Conservation (phyloP, 495 filamentous ascomycete species). For the Cercophora scortea region DNA sequence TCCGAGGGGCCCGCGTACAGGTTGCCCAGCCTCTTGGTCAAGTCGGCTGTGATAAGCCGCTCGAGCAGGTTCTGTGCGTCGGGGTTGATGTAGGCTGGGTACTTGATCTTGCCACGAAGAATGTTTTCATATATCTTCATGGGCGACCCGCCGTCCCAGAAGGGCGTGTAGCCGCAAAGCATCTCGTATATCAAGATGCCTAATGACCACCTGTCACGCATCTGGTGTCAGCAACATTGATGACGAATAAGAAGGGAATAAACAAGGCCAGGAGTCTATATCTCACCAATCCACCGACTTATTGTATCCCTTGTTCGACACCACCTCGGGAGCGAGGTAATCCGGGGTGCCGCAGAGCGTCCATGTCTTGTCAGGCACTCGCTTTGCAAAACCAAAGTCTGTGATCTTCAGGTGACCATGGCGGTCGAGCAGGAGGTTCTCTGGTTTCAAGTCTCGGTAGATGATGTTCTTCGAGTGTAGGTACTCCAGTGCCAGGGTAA, state of each 20-base stretch:
- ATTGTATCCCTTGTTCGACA: slow-evolving; percentile 96
- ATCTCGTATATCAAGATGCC: slow-evolving; percentile 99
- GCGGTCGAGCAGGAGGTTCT: slow-evolving; percentile 89
- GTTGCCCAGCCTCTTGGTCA: slow-evolving; percentile 93
- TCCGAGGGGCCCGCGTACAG: slow-evolving; percentile 86
- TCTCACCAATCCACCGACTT: slow-evolving; percentile 97
- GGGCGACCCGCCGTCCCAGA: slow-evolving; percentile 94
- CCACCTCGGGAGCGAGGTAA: slow-evolving; percentile 94
- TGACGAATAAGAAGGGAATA: background rate
- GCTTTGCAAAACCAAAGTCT: slow-evolving; percentile 98
- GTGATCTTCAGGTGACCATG: slow-evolving; percentile 98
- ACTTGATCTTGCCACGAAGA: slow-evolving; percentile 85
- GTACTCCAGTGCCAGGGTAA: slow-evolving; percentile 91
- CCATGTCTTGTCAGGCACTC: slow-evolving; percentile 98
- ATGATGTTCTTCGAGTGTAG: slow-evolving; percentile 93
- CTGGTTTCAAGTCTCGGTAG: slow-evolving; percentile 94
- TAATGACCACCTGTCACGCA: slow-evolving; percentile 75
- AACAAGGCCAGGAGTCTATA: background rate
- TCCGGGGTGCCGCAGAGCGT: slow-evolving; percentile 98
- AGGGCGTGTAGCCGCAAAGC: slow-evolving; percentile 97
- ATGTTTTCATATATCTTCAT: slow-evolving; percentile 99
- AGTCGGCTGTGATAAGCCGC: slow-evolving; percentile 85
- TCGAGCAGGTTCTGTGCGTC: slow-evolving; percentile 90
- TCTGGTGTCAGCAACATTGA: background rate
- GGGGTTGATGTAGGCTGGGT: slow-evolving; percentile 87